Percentiles rank a stretch among this genome's conserved stretches.
These are phyloP conservation scores for Neurospora hispaniola DNA, from an alignment of 495 filamentous ascomycete genomes.

Conservation along the genomic window DNA sequence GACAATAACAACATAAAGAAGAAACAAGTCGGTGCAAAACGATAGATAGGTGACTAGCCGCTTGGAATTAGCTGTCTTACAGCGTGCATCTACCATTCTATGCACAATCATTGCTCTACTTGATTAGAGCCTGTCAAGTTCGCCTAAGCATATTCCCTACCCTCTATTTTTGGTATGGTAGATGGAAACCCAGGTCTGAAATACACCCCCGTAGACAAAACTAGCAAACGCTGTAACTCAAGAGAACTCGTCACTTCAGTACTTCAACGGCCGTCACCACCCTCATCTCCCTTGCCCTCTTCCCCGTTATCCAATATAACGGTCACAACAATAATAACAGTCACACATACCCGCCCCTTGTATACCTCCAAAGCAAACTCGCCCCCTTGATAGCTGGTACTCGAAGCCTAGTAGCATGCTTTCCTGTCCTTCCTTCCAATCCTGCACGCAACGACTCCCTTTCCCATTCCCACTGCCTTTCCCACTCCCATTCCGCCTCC, in stretches of 20 bases:
- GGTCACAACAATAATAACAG: background rate
- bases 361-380: slow-evolving; percentile 28
- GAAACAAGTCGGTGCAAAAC: background rate
- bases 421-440: background rate
- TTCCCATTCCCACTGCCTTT: slow-evolving; percentile 1
- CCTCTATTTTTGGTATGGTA: background rate
- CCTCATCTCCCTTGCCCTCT: background rate
- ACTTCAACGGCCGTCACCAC: background rate
- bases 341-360: slow-evolving; percentile 17
- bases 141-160: background rate
- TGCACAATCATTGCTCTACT: background rate
- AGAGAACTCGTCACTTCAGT: background rate
- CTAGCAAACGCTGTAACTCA: background rate
- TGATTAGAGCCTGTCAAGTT: background rate
- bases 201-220: background rate
- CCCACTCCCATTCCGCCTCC: slow-evolving; percentile 1
- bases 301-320: background rate
- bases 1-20: background rate
- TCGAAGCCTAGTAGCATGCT: slow-evolving; percentile 4
- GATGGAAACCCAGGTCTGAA: background rate
- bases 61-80: background rate
- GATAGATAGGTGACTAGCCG: background rate
- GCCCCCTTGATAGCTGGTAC: slow-evolving; percentile 21
- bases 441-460: background rate
- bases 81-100: background rate